Conservation (phyloP, 1,284 basidiomycete genomes). For the Austropuccinia psidii region DNA sequence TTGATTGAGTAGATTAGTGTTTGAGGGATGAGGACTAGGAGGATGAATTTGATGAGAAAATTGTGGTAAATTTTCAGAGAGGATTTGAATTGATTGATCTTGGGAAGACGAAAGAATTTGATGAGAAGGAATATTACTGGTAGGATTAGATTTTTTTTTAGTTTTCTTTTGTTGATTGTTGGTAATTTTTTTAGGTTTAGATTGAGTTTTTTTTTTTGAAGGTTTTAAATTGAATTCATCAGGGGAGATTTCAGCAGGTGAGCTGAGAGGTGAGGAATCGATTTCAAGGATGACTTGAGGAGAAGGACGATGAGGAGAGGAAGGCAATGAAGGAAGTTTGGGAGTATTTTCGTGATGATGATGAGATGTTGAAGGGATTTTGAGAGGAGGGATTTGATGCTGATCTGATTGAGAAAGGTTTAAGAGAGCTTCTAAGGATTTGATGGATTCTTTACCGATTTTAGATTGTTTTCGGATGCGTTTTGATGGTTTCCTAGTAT, state of each 20-base stretch:
- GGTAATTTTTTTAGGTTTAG: not conserved
- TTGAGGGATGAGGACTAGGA: no score
- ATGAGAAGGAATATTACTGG: not conserved
- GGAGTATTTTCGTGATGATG: not conserved
- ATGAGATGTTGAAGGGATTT: not conserved
- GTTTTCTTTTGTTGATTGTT: not conserved
- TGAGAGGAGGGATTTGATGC: not conserved
- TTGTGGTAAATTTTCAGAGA: no score
- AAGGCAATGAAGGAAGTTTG: not conserved
- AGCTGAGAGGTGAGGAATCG: not conserved
- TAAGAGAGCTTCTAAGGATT: constrained; percentile 14
- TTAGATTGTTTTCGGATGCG: constrained; percentile 33
- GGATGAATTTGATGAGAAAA: no score
- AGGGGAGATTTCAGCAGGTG: not conserved
- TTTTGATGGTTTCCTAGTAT: not conserved
- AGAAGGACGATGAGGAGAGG: not conserved
- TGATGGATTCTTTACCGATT: constrained; percentile 3
- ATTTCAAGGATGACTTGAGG: not conserved
- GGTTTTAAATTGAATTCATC: constrained; percentile 4
- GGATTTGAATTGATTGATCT: no score
- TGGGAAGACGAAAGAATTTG: not conserved
- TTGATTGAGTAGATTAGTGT: no score
- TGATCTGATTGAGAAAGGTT: constrained; percentile 18
- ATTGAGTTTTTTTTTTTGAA: not conserved
- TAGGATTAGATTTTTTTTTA: constrained; percentile 1